Evolutionary conservation across 2,329 filamentous ascomycete species (phyloP).

Genomic region (Penicillium sp.): DNA sequence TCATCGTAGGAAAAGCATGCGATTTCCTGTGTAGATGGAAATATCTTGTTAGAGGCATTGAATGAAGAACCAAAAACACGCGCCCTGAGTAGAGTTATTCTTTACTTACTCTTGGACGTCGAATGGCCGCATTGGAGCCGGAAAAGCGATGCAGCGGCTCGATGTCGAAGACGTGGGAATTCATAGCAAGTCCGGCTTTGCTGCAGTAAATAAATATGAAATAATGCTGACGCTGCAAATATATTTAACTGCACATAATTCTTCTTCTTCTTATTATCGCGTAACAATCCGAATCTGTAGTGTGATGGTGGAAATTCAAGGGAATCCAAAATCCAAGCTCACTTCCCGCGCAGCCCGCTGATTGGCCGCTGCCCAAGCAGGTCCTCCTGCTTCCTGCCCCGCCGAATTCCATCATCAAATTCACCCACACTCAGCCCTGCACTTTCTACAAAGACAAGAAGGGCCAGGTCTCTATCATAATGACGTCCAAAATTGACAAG

Average conservation of each 20-base stretch:
- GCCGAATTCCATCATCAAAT: conserved; percentile 1
- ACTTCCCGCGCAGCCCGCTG: not conserved
- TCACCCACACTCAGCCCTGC: not conserved
- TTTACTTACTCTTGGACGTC: conserved; percentile 63
- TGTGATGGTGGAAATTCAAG: too few species aligned
- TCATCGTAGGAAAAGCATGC: conserved; percentile 91
- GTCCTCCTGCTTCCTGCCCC: conserved; percentile 4
- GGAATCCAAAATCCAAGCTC: not conserved
- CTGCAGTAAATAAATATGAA: not conserved
- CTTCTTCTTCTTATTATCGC: not conserved
- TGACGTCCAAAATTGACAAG: conserved; percentile 58
- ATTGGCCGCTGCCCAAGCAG: not conserved
- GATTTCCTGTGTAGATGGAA: conserved; percentile 65
- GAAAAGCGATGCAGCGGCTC: conserved; percentile 67
- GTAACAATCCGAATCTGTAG: not conserved
- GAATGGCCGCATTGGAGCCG: conserved; percentile 65
- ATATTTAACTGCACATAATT: not conserved
- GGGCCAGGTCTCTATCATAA: not conserved
- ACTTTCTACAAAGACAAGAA: not conserved
- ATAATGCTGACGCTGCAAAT: not conserved
- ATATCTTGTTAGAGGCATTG: not conserved
- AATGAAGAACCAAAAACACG: not conserved
- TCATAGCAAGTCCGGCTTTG: conserved; percentile 23
- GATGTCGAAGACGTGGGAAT: conserved; percentile 54
- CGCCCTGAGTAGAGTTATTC: not conserved